Base-by-base conservation (phyloP, 768 basidiomycete species). In the Mycena rosella region DNA sequence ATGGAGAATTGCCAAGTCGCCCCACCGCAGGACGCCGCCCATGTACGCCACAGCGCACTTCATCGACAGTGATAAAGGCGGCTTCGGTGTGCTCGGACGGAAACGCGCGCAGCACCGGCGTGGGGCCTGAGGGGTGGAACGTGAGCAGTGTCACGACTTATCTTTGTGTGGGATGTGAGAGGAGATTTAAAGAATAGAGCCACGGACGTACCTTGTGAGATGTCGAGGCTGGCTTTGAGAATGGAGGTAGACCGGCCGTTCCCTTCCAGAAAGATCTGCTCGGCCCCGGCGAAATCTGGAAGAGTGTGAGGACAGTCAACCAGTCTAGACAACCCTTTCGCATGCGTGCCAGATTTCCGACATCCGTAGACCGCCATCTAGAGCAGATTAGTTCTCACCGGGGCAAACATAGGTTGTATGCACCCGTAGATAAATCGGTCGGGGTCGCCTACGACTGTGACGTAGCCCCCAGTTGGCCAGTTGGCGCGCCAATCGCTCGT, bases 381-480 rank as follows among this genome's bases (percentile, higher is more conserved):
- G 3, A 47, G 2, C 22, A 5, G 11, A 14, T 22, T 13, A 47
- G 8, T 40, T 11, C 34, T 40, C 18, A 36, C 69, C 55, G 32
- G 9, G 3, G 4, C 24, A 15, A 15, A 52, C n/a, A n/a, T 14
- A 63, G 26, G 15, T n/a, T 18, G 42, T 34, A 17, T 17, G 15
- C 34, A 59, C 56, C 55, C 48, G n/a, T 60, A 60, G 48, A 62
- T 96, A 0, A 93, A 94, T 75, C 96, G 95, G 76, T 96, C 95
- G 0, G 95, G 95, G 79, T 96, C 95, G 0, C 95, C 95, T 3
- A 96, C 94, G 44, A 96, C 86, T 5, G 91, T 94, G 29, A 95
- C 82, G 67, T 89, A 88, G 30, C 82, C 78, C 9, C 74, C 32
- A 15, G 73, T 60, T 36, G 80, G 78, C 5, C 81, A n/a, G n/a